These are phyloP conservation scores for Penicillium fuscoglaucum DNA, from an alignment of 2,329 filamentous ascomycete species.

Conservation along the genomic window DNA sequence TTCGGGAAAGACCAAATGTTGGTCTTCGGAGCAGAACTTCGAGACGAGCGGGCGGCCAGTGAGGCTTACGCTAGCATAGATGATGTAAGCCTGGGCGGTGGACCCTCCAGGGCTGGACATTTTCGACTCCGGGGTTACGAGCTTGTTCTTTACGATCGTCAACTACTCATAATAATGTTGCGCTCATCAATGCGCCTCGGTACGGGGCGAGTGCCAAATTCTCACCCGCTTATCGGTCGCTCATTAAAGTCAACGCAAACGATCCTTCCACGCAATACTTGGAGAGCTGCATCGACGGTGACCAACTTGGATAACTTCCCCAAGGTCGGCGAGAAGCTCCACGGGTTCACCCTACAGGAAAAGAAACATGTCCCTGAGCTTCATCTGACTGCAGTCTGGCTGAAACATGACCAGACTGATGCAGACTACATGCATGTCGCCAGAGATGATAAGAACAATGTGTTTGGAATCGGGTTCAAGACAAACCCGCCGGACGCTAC, in stretches of 20 bases:
- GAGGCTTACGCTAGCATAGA: conserved; percentile 11
- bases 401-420: conserved; percentile 92
- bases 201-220: conserved; percentile 26
- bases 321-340: conserved; percentile 77
- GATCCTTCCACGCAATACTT: conserved; percentile 19
- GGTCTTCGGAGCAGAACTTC: conserved; percentile 14
- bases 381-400: conserved; percentile 83
- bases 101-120: conserved; percentile 4
- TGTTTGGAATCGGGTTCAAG: conserved; percentile 99
- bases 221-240: conserved; percentile 22
- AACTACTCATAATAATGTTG: conserved; percentile 30
- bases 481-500: conserved; percentile 97
- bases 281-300: conserved; percentile 56
- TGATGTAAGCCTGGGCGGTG: conserved; percentile 9
- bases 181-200: conserved; percentile 33
- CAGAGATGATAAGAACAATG: conserved; percentile 96
- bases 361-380: conserved; percentile 92
- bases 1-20: conserved; percentile 6
- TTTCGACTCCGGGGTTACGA: conserved; percentile 8
- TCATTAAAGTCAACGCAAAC: conserved; percentile 19
- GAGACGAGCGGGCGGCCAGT: conserved; percentile 9
- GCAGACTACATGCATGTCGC: conserved; percentile 96
- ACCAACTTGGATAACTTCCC: conserved; percentile 76
- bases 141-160: not conserved
- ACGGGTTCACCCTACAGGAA: conserved; percentile 88